Evolutionary conservation across 2,329 filamentous ascomycete species (phyloP).

Genomic region (Trichoderma sp.): DNA sequence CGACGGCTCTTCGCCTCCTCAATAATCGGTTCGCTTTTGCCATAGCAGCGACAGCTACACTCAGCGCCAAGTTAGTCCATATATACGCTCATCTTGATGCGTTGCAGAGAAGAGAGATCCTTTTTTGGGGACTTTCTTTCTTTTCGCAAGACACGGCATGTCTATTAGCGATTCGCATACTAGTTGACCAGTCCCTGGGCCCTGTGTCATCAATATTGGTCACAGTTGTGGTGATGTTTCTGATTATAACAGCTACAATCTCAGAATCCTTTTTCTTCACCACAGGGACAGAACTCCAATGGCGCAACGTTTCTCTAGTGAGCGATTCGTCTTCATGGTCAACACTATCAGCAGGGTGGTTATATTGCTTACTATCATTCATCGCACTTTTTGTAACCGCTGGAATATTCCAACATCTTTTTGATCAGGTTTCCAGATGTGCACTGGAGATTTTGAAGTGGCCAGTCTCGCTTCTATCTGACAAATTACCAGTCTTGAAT

Average conservation of each 20-base stretch:
- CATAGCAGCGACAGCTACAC: constrained; percentile 35
- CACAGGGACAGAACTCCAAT: constrained; percentile 42
- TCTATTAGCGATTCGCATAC: constrained; percentile 38
- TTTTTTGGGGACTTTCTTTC: constrained; percentile 42
- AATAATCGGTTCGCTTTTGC: constrained; percentile 40
- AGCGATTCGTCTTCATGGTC: constrained; percentile 39
- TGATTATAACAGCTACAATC: constrained; percentile 34
- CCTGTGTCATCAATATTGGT: constrained; percentile 24
- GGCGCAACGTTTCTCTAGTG: constrained; percentile 41
- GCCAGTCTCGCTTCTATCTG: constrained; percentile 26
- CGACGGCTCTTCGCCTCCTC: constrained; percentile 31
- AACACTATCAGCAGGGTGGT: constrained; percentile 39
- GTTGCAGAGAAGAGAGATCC: constrained; percentile 35
- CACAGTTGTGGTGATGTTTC: constrained; percentile 29
- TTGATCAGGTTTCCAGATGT: constrained; percentile 32
- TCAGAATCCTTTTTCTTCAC: constrained; percentile 37
- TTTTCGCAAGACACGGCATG: constrained; percentile 40
- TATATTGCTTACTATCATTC: constrained; percentile 35
- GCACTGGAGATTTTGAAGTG: constrained; percentile 37
- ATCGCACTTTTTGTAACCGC: constrained; percentile 29
- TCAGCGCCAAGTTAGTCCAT: constrained; percentile 39
- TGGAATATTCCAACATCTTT: constrained; percentile 37
- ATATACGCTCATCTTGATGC: constrained; percentile 38
- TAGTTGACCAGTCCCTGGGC: constrained; percentile 36
- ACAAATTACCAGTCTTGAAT: neutral